These are phyloP conservation scores for Naematelia encephala DNA, from an alignment of 768 basidiomycete genomes.

Conservation along the genomic window DNA sequence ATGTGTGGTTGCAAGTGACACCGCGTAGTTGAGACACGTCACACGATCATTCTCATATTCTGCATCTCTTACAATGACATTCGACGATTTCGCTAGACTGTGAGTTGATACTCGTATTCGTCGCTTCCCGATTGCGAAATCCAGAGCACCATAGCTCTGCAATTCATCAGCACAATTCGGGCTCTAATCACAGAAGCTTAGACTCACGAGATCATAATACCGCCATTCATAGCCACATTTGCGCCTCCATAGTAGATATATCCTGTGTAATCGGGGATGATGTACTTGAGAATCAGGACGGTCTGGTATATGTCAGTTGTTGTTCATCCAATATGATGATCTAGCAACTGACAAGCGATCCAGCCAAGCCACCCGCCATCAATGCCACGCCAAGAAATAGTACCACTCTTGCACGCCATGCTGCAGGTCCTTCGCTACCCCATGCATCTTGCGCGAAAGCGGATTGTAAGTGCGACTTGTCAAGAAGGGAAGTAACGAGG, in stretches of 20 bases:
- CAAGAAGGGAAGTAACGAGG: conserved; percentile 86
- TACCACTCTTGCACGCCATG: conserved; percentile 86
- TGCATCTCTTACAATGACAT: neutral
- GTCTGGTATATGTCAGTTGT: conserved; percentile 57
- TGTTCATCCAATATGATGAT: neutral
- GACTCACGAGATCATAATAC: conserved; percentile 53
- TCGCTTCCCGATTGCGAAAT: conserved; percentile 76
- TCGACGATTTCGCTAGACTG: conserved; percentile 54
- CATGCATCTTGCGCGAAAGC: conserved; percentile 57
- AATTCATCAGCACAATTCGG: conserved; percentile 9
- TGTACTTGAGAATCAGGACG: conserved; percentile 83
- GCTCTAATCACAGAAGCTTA: neutral
- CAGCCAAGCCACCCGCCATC: conserved; percentile 97
- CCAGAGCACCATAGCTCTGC: conserved; percentile 82
- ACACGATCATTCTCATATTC: too few relatives aligned
- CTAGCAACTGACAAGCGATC: conserved; percentile 73
- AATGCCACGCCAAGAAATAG: conserved; percentile 93
- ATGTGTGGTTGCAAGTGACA: too few relatives aligned
- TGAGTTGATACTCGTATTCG: conserved; percentile 92
- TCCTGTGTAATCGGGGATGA: conserved; percentile 68
- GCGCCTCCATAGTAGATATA: conserved; percentile 87
- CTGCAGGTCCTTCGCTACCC: conserved; percentile 65
- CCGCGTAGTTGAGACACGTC: too few relatives aligned
- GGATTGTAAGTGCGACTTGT: conserved; percentile 76
- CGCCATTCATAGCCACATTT: conserved; percentile 89